Percentiles rank a stretch among this genome's conserved stretches.
Evolutionary conservation across 2,329 filamentous ascomycete genomes (phyloP).

Genomic region (Diplodia intermedia): DNA sequence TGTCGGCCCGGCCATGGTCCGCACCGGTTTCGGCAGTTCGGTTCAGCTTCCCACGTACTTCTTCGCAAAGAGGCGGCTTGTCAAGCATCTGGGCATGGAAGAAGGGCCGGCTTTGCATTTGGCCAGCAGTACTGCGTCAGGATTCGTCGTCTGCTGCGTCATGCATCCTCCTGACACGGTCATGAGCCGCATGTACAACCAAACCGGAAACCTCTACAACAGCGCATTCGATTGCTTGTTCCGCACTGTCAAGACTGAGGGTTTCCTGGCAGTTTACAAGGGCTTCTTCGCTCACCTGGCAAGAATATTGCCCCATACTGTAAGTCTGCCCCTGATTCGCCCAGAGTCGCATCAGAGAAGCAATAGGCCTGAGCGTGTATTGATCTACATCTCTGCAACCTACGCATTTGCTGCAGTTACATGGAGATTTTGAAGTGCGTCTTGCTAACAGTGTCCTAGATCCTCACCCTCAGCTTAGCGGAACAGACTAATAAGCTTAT

Average conservation of each 20-base stretch:
- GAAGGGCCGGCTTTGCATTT: slow-evolving; percentile 90
- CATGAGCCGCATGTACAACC: slow-evolving; percentile 99
- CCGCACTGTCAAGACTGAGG: slow-evolving; percentile 91
- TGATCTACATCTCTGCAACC: not conserved
- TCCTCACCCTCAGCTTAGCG: slow-evolving; percentile 88
- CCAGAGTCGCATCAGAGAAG: not conserved
- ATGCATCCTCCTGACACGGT: slow-evolving; percentile 99
- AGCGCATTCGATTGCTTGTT: slow-evolving; percentile 90
- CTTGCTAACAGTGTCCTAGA: slow-evolving; percentile 52
- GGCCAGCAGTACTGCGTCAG: slow-evolving; percentile 84
- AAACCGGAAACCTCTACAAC: slow-evolving; percentile 95
- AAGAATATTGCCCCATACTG: slow-evolving; percentile 90
- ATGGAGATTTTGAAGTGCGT: not conserved
- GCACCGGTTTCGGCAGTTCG: slow-evolving; percentile 93
- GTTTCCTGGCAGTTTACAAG: slow-evolving; percentile 93
- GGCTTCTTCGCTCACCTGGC: slow-evolving; percentile 95
- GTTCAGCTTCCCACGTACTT: slow-evolving; percentile 98
- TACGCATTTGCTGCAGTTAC: not conserved
- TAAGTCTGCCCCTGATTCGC: slow-evolving; percentile 44
- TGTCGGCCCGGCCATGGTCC: slow-evolving; percentile 90
- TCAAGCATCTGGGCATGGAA: slow-evolving; percentile 83
- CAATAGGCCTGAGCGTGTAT: not conserved
- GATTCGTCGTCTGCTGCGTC: slow-evolving; percentile 94
- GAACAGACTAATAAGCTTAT: slow-evolving; percentile 97
- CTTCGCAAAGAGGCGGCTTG: slow-evolving; percentile 87